Evolutionary conservation across 1,284 basidiomycete genomes (phyloP).

Genomic region (Ustilago sp.): DNA sequence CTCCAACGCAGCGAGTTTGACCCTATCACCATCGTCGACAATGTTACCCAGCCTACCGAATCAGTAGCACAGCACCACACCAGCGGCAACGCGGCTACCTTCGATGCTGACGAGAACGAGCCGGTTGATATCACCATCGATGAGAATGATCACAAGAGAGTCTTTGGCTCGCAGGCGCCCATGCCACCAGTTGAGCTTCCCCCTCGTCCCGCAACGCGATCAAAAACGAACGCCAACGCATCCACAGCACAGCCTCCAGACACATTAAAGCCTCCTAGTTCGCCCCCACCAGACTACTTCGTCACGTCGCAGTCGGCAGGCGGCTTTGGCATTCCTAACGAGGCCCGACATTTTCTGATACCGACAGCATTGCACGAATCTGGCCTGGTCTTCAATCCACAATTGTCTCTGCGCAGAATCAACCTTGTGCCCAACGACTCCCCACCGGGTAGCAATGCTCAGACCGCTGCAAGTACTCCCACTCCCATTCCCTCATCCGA

Average conservation of each 20-base stretch:
- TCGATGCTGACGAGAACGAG: conserved; percentile 9
- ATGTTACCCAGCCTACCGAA: conserved; percentile 27
- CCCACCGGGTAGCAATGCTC: neutral
- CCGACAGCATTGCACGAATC: conserved; percentile 43
- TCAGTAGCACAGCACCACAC: conserved; percentile 2
- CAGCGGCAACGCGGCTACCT: neutral
- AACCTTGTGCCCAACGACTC: conserved; percentile 9
- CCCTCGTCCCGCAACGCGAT: conserved; percentile 5
- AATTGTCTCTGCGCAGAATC: conserved; percentile 25
- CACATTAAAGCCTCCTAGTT: conserved; percentile 3
- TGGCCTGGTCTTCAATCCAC: conserved; percentile 44
- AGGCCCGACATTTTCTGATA: conserved; percentile 21
- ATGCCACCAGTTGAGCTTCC: conserved; percentile 17
- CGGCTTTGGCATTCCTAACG: neutral
- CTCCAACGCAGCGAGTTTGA: conserved; percentile 22
- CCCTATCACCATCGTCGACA: conserved; percentile 27
- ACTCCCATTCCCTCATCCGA: neutral
- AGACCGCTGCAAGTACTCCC: neutral
- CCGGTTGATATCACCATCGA: conserved; percentile 50
- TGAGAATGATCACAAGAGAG: conserved; percentile 39
- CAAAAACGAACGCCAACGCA: neutral
- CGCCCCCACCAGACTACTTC: conserved; percentile 26
- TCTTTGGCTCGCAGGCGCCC: conserved; percentile 22
- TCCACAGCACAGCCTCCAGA: conserved; percentile 2
- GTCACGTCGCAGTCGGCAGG: neutral